phyloP scores from a whole-genome alignment of 129 eudicot genomes.

The Scalesia atractyloides region DNA sequence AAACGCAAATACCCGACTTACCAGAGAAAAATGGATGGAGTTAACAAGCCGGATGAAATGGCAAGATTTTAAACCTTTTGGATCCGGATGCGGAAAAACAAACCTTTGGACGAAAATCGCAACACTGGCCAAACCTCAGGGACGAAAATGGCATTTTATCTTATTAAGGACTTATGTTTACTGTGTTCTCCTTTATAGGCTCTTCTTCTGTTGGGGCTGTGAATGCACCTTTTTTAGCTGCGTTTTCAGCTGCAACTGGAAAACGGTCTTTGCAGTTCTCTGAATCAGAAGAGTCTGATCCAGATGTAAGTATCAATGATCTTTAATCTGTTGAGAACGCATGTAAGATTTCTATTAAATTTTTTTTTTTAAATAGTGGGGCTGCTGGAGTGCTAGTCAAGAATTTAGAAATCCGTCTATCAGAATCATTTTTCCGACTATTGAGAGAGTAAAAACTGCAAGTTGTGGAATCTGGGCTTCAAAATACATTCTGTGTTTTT shows the following conservation, averaged over 20 bases:
- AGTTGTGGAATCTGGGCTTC: slow-evolving; percentile 70
- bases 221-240: slow-evolving; percentile 80
- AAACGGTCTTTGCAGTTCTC: slow-evolving; percentile 57
- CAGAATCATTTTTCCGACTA: slow-evolving; percentile 72
- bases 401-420: slow-evolving; percentile 75
- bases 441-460: slow-evolving; percentile 78
- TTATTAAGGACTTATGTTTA: slow-evolving; percentile 4
- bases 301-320: slow-evolving; percentile 64
- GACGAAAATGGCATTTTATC: neutral
- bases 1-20: too few relatives aligned
- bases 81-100: too few relatives aligned
- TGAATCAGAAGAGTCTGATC: slow-evolving; percentile 94
- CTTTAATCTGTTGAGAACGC: neutral
- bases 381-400: slow-evolving; percentile 96
- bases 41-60: too few relatives aligned
- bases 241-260: slow-evolving; percentile 93
- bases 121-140: too few relatives aligned
- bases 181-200: slow-evolving; percentile 42
- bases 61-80: too few relatives aligned
- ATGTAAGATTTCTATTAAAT: neutral
- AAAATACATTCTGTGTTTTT: slow-evolving; percentile 70
- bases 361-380: slow-evolving; percentile 56
- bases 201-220: slow-evolving; percentile 86
- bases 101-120: too few relatives aligned
- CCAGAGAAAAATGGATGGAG: too few relatives aligned